phyloP scores from a whole-genome alignment of 1,139 yeast species.

The Diutina catenulata region DNA sequence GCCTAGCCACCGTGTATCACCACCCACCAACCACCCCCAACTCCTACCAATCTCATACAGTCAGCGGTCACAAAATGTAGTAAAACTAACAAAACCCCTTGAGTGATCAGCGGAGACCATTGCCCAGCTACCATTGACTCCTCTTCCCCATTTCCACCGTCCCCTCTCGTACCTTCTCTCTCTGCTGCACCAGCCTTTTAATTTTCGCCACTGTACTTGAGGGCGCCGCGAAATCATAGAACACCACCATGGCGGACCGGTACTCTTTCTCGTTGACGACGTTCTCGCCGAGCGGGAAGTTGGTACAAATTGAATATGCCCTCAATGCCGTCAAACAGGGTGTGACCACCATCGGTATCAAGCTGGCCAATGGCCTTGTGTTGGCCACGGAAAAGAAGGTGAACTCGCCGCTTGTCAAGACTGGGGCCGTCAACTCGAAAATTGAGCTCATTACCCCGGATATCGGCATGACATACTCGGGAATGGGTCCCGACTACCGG shows the following conservation, averaged over 20 bases:
- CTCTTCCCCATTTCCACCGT: no score
- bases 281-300: conserved; percentile 94
- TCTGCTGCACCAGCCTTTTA: neutral
- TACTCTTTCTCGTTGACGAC: conserved; percentile 95
- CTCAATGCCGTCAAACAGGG: conserved; percentile 97
- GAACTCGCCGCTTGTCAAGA: conserved; percentile 63
- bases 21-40: no score
- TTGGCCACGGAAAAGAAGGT: conserved; percentile 94
- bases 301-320: conserved; percentile 97
- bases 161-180: neutral
- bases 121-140: no score
- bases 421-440: conserved; percentile 58
- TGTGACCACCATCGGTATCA: conserved; percentile 92
- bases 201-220: conserved; percentile 3
- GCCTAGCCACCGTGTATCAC: no score
- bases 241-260: conserved; percentile 73
- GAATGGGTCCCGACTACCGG: conserved; percentile 98
- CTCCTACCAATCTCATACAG: no score
- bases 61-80: neutral
- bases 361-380: conserved; percentile 92
- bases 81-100: neutral
- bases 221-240: no score
- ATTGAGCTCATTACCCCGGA: conserved; percentile 85
- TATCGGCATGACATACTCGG: conserved; percentile 93
- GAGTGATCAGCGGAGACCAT: neutral